Conservation (phyloP, 2,329 filamentous ascomycete species). For the Hawksworthiomyces lignivorus region DNA sequence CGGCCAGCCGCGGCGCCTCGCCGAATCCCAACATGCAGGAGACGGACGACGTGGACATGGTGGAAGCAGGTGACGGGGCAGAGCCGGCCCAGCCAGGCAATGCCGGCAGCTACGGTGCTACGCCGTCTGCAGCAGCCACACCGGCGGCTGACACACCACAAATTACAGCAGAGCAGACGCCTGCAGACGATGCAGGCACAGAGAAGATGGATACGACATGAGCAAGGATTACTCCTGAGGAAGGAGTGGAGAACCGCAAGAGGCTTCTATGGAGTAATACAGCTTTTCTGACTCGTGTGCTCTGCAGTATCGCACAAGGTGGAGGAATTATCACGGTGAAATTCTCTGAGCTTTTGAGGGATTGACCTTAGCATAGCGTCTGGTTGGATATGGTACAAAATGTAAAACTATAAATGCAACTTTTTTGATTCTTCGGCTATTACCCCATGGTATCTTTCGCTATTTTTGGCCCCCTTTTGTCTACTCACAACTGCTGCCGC, state of each 20-base stretch:
- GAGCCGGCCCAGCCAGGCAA: constrained; percentile 15
- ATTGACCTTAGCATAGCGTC: background rate
- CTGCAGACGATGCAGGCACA: constrained; percentile 29
- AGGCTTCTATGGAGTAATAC: too few relatives aligned
- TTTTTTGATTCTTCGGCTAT: background rate
- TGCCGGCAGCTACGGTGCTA: too few relatives aligned
- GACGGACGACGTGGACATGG: constrained; percentile 52
- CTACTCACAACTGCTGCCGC: too few relatives aligned
- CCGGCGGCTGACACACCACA: background rate
- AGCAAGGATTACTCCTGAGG: too few relatives aligned
- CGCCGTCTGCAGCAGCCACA: background rate
- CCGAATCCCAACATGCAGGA: constrained; percentile 23
- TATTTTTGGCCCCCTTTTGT: background rate
- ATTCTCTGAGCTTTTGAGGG: background rate
- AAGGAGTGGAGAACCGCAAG: too few relatives aligned
- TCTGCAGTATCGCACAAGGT: constrained; percentile 1
- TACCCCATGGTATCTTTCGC: background rate
- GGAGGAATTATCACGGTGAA: too few relatives aligned
- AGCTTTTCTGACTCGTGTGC: background rate
- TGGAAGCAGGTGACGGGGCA: constrained; percentile 31
- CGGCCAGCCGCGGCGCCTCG: constrained; percentile 22
- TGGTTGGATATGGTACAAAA: background rate
- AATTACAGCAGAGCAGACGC: background rate
- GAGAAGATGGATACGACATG: constrained; percentile 61
- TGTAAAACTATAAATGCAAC: background rate